A percentile compares a stretch with the other conserved stretches of the same genome.
These are phyloP conservation scores for Populus nigra DNA, from an alignment of 345 rosid genomes.

Conservation along the genomic window DNA sequence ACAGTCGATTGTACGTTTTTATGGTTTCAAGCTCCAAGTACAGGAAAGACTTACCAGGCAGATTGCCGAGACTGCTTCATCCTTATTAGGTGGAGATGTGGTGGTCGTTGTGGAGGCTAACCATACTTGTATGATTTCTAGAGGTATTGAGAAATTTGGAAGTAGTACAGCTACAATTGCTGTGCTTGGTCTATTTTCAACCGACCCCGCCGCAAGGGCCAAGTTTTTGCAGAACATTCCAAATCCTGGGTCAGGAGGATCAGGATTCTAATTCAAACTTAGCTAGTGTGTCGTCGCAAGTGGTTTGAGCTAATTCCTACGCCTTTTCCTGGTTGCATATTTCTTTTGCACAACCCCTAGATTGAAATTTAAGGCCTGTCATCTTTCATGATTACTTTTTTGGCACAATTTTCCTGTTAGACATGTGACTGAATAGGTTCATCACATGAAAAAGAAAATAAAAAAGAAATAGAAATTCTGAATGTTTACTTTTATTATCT, in stretches of 20 bases:
- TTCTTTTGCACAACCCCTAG: conserved; percentile 3
- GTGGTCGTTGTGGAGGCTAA: conserved; percentile 88
- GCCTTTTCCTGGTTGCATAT: neutral
- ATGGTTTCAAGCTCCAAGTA: conserved; percentile 95
- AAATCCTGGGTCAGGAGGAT: conserved; percentile 23
- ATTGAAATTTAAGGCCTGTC: neutral
- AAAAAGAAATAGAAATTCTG: neutral
- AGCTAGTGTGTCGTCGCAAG: neutral
- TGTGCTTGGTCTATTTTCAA: conserved; percentile 72
- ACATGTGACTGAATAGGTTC: neutral
- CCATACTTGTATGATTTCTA: conserved; percentile 90
- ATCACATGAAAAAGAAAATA: neutral
- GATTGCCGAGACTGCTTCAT: conserved; percentile 75
- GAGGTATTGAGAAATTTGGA: conserved; percentile 93
- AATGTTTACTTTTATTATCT: neutral
- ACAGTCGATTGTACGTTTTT: conserved; percentile 75
- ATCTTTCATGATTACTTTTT: neutral
- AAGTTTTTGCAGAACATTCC: conserved; percentile 64
- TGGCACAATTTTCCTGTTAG: neutral
- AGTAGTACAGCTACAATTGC: conserved; percentile 86
- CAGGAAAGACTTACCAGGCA: conserved; percentile 93
- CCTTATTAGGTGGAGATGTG: conserved; percentile 70
- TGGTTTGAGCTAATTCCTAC: neutral
- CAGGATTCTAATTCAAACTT: conserved; percentile 3
- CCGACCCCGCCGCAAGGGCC: conserved; percentile 51